Conservation (phyloP, 768 basidiomycete species). For the Baorangia bicolor region DNA sequence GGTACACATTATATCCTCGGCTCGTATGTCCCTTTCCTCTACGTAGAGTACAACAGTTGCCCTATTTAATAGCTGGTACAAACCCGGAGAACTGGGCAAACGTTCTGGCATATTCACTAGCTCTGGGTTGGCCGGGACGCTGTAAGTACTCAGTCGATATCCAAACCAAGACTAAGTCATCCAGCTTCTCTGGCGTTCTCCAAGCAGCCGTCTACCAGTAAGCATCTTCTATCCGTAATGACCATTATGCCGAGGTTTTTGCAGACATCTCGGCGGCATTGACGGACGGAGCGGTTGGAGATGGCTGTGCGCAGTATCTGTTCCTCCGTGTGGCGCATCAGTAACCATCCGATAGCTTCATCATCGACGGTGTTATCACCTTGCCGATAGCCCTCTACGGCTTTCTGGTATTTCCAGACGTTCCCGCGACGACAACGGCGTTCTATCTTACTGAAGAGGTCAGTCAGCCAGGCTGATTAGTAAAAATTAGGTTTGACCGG, state of each 20-base stretch:
- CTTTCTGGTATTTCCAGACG: slow-evolving; percentile 70
- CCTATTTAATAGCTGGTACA: slow-evolving; percentile 56
- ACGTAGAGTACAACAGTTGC: not conserved
- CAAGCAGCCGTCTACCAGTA: slow-evolving; percentile 64
- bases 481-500: not conserved
- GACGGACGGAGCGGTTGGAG: slow-evolving; percentile 63
- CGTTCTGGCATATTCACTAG: slow-evolving; percentile 72
- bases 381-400: slow-evolving; percentile 71
- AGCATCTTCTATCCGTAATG: slow-evolving; percentile 7
- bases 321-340: not conserved
- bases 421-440: slow-evolving; percentile 60
- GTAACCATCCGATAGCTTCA: slow-evolving; percentile 42
- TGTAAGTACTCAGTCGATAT: slow-evolving; percentile 38
- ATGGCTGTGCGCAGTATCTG: slow-evolving; percentile 47
- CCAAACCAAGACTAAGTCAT: not conserved
- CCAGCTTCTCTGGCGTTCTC: slow-evolving; percentile 62
- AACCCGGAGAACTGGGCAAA: slow-evolving; percentile 65
- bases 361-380: slow-evolving; percentile 71
- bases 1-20: slow-evolving; percentile 74
- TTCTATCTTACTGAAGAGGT: slow-evolving; percentile 64
- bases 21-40: slow-evolving; percentile 44
- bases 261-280: slow-evolving; percentile 48
- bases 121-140: slow-evolving; percentile 57
- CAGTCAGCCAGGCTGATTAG: slow-evolving; percentile 9
- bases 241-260: not conserved